Evolutionary conservation across 1,284 basidiomycete genomes (phyloP), one percentile per base, ranked within the genome.

Genomic region (Rhodotorula glutinis): DNA sequence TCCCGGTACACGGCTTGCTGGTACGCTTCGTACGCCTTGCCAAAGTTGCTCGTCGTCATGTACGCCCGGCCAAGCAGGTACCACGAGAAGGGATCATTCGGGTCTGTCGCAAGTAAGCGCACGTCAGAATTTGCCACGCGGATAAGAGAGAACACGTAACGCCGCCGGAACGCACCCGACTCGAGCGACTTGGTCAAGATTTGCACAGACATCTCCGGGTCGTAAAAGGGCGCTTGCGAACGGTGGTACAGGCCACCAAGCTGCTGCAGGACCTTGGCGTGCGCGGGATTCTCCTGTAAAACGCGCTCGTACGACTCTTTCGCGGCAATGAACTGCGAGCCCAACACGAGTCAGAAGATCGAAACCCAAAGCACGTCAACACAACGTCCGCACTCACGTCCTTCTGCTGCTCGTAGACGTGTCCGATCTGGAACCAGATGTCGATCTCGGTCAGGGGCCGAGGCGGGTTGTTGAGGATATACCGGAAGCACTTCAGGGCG

Each of bases 341-440:
- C n/a, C n/a, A n/a, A n/a, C n/a, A n/a, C n/a, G n/a, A n/a, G n/a
- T n/a, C n/a, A n/a, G n/a, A n/a, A n/a, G n/a, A n/a, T n/a, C n/a
- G n/a, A n/a, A n/a, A n/a, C n/a, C n/a, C n/a, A n/a, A n/a, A n/a
- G n/a, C 33, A 7, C 33, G 33, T 38, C 33, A 11, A 38, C 33
- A 38, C 11, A 11, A 38, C 53, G 43, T 7, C n/a, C 25, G 11
- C 11, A 83, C 88, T 81, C 77, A 92, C 91, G 78, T 96, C 92
- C 79, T 92, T 90, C 79, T 94, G 90, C 77, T 95, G 92, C 80
- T 98, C 96, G 76, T 93, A 93, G 25, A 98, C 95, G 77, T 98
- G 96, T 2, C 96, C 95, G 70, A 98, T 97, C 81, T 99, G 96
- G 85, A 98, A 98, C 92, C 93, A 98, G 71, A 99, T 98, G 76